A percentile compares a stretch with the other conserved stretches of the same genome.
Conservation (phyloP, 805 yeast genomes). For the Starmerella vitae region DNA sequence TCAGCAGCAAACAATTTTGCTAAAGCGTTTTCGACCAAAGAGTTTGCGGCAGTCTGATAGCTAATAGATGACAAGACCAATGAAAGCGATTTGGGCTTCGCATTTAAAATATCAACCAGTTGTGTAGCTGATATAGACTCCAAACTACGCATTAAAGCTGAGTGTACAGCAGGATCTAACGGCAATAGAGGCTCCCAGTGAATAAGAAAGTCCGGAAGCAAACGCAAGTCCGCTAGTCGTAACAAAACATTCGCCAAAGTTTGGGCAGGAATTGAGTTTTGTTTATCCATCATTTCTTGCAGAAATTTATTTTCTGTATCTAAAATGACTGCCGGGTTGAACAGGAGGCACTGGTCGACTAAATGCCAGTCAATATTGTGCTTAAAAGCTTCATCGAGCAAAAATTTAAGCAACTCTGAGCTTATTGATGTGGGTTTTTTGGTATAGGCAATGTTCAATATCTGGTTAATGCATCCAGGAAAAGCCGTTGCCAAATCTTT, state of each 20-base stretch:
- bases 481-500: neutral
- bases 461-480: neutral
- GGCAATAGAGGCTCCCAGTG: slow-evolving; percentile 2
- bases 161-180: neutral
- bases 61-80: slow-evolving; percentile 1
- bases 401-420: neutral
- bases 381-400: neutral
- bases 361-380: neutral
- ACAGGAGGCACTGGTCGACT: neutral
- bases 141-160: slow-evolving; percentile 2
- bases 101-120: slow-evolving; percentile 6
- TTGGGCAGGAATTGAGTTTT: neutral
- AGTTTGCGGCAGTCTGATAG: slow-evolving; percentile 1
- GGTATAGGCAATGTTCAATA: neutral
- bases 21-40: neutral
- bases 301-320: neutral
- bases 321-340: neutral
- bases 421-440: neutral
- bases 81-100: slow-evolving; percentile 1
- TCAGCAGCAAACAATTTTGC: neutral
- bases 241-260: slow-evolving; percentile 1
- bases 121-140: slow-evolving; percentile 13
- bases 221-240: slow-evolving; percentile 4
- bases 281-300: neutral
- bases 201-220: slow-evolving; percentile 1